Evolutionary conservation across 1,284 basidiomycete genomes (phyloP), one percentile per base, ranked within the genome.

Genomic region (Naganishia sp.): DNA sequence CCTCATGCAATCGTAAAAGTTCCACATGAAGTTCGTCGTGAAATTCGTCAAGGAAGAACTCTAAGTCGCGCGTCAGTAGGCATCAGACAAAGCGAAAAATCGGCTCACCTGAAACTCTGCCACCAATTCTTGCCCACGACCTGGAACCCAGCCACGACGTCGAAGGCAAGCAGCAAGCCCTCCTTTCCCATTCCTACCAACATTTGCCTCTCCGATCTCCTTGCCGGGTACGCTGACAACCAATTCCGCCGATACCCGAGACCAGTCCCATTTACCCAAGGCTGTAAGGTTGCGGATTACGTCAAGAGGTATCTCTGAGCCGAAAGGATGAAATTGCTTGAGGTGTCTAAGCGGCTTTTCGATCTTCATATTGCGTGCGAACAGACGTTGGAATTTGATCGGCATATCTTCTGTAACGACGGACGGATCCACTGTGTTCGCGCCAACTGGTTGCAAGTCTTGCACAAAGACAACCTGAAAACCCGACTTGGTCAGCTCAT

Each of bases 401-500:
- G 77, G 72, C 44, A 48, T 61, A 63, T 70, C 63, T 11, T 59
- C 52, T 15, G 54, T 43, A 18, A 44, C 68, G 13, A 21, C 50
- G 18, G 23, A 50, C n/a, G 67, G 69, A n/a, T 56, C 52, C 5
- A 31, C 63, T 39, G 56, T 45, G 21, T 59, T 33, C 5, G 55
- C 28, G 13, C 2, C 61, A 52, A 36, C 50, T 1, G n/a, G 70
- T 48, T 15, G 36, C 60, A 81, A 75, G 63, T 81, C 79, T 68
- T 81, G 79, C 3, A 80, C 72, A 69, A 78, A 81, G 18, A 77
- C 72, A 13, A 75, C 77, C 79, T 80, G 52, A 9, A 61, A 13
- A 57, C 21, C 10, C 10, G 39, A 13, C 15, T 5, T 9, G 2
- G 31, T 57, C 46, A 65, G 33, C 43, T 15, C 16, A 11, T 6